Evolutionary conservation across 352 stramenopile genomes (phyloP).

Genomic region (Pythium guiyangense): DNA sequence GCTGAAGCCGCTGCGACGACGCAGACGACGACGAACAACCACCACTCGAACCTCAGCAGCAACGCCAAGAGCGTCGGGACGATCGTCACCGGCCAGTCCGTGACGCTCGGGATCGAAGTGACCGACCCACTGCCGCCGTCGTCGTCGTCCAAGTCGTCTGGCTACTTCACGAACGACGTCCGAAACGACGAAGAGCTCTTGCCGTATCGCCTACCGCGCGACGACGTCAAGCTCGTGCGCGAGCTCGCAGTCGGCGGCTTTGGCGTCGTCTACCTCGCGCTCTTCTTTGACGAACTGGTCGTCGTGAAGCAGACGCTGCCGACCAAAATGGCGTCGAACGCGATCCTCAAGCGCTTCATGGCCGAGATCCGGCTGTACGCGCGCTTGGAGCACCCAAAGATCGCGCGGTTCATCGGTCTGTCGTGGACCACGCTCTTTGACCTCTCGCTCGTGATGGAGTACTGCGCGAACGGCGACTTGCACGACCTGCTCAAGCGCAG

Average conservation of each 20-base stretch:
- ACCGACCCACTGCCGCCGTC: conserved; percentile 9
- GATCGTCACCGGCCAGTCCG: conserved; percentile 9
- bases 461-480: conserved; percentile 43
- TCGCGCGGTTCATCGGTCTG: conserved; percentile 45
- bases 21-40: background rate
- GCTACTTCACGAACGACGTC: conserved; percentile 55
- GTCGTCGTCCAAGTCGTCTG: background rate
- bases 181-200: conserved; percentile 58
- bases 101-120: conserved; percentile 3
- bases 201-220: conserved; percentile 37
- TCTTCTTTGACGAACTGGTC: conserved; percentile 24
- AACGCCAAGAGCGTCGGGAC: conserved; percentile 19
- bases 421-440: conserved; percentile 46
- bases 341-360: conserved; percentile 36
- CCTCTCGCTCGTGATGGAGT: conserved; percentile 41
- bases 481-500: conserved; percentile 15
- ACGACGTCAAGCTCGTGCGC: conserved; percentile 38
- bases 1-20: conserved; percentile 4
- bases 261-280: conserved; percentile 50
- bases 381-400: conserved; percentile 44
- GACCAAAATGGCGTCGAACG: conserved; percentile 18
- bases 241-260: conserved; percentile 52
- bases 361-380: conserved; percentile 64
- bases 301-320: conserved; percentile 42
- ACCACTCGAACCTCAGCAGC: conserved; percentile 7